Evolutionary conservation across 1,139 yeast species (phyloP), one percentile per base, ranked within the genome.

Genomic region (Kodamaea suecica): DNA sequence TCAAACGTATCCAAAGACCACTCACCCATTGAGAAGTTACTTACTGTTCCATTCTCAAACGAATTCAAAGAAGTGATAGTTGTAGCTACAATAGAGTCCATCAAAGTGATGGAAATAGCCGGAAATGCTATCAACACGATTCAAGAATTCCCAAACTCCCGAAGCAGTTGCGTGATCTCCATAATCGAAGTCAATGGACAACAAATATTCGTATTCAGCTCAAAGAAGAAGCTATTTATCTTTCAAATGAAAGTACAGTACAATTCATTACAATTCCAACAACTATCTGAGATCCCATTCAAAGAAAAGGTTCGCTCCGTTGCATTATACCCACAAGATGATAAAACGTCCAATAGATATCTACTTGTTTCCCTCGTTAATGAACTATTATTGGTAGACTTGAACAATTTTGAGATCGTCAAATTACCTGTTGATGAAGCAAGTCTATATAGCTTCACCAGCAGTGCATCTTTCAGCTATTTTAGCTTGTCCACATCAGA

Each of bases 61-160:
- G 57, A 50, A 27, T 37, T 38, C 19, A 49, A 61, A 33, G 52
- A 55, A 6, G 52, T 62, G 6, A 45, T 67, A 12, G 50, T 59
- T 3, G 48, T 66, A 11, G 52, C 59, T 6, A 52, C 52, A 4
- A 29, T 47, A 1, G 67, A 61, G 9, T 36, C 49, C 1, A 42
- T 66, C 3, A 50, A 55, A 25, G 49, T 67, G 3, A 60, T 52
- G 40, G 73, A 67, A 40, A 50, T 58, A 34, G 63, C 61, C 2
- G 71, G 71, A 0, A 45, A 51, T 15, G 66, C 63, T 38, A 47
- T 66, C 24, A 64, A 61, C 36, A 48, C 63, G 31, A 51, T 66
- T 9, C 56, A 55, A 30, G 47, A 50, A n/a, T 47, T 67, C 19
- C 58, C 57, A 2, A 69, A 64, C 3, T 44, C 58, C 3, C 27